phyloP scores from a whole-genome alignment of 768 basidiomycete genomes.

The Termitomyces sp. region DNA sequence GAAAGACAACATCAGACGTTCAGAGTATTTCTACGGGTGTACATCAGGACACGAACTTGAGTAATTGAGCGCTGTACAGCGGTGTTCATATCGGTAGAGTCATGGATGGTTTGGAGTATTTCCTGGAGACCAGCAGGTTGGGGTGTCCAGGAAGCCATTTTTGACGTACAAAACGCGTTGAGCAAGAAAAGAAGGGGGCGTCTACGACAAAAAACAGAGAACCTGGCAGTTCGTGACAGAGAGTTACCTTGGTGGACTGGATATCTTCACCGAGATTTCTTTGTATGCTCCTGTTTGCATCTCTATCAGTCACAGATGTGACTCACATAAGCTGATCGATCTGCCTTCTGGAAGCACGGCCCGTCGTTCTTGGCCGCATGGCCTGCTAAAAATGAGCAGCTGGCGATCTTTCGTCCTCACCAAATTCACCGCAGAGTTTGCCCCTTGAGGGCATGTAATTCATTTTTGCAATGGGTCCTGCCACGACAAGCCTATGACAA shows the following conservation, averaged over 20 bases:
- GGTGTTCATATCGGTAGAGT: conserved; percentile 78
- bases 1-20: conserved; percentile 14
- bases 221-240: conserved; percentile 19
- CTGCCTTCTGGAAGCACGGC: conserved; percentile 9
- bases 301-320: conserved; percentile 15
- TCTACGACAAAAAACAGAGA: conserved; percentile 18
- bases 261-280: conserved; percentile 22
- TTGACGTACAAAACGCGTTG: conserved; percentile 35
- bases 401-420: not conserved
- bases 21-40: conserved; percentile 15
- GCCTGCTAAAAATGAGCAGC: not conserved
- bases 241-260: conserved; percentile 2
- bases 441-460: not conserved
- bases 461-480: not conserved
- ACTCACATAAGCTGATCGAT: conserved; percentile 11
- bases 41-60: conserved; percentile 46
- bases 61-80: conserved; percentile 79
- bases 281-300: conserved; percentile 16
- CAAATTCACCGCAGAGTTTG: not conserved
- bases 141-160: conserved; percentile 77
- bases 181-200: conserved; percentile 19
- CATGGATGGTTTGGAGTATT: conserved; percentile 87
- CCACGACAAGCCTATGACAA: not conserved
- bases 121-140: conserved; percentile 84
- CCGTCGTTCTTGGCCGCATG: not conserved